Percentiles rank a stretch among this genome's conserved stretches.
phyloP scores from a whole-genome alignment of 2,329 filamentous ascomycete species.

The Bipolaris oryzae region DNA sequence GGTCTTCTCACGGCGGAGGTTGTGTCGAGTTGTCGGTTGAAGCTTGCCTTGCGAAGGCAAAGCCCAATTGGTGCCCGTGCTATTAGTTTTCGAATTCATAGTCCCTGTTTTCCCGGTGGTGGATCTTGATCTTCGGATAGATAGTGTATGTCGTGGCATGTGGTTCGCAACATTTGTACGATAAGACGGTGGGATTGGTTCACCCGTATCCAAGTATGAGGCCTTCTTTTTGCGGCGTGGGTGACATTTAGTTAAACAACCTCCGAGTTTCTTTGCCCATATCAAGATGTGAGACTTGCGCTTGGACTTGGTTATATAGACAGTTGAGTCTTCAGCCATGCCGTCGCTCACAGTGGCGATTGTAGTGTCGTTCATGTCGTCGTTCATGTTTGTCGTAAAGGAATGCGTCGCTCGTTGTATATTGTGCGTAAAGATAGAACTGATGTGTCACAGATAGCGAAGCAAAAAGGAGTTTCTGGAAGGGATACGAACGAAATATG shows the following conservation, averaged over 20 bases:
- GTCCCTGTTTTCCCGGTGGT: not conserved
- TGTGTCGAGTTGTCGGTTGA: not conserved
- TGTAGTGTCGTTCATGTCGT: not conserved
- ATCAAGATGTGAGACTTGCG: slow-evolving; percentile 6
- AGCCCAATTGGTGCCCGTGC: not conserved
- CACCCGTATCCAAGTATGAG: slow-evolving; percentile 2
- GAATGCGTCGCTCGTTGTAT: not conserved
- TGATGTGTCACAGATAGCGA: not conserved
- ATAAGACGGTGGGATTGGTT: not conserved
- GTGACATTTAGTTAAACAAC: slow-evolving; percentile 7
- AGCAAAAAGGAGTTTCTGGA: not conserved
- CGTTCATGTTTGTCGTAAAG: not conserved
- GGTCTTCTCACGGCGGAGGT: slow-evolving; percentile 1
- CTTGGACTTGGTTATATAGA: not conserved
- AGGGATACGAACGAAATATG: not conserved
- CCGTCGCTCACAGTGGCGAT: not conserved
- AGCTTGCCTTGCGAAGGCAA: slow-evolving; percentile 12
- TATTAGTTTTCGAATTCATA: not conserved
- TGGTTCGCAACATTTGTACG: not conserved
- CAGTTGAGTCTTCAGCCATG: not conserved
- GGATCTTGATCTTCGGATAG: slow-evolving; percentile 2
- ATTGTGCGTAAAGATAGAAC: not conserved
- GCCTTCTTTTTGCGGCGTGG: slow-evolving; percentile 8
- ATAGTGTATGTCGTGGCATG: not conserved
- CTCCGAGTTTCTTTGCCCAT: slow-evolving; percentile 11